Conservation (phyloP, 2,329 filamentous ascomycete species). For the Epicoccum nigrum region DNA sequence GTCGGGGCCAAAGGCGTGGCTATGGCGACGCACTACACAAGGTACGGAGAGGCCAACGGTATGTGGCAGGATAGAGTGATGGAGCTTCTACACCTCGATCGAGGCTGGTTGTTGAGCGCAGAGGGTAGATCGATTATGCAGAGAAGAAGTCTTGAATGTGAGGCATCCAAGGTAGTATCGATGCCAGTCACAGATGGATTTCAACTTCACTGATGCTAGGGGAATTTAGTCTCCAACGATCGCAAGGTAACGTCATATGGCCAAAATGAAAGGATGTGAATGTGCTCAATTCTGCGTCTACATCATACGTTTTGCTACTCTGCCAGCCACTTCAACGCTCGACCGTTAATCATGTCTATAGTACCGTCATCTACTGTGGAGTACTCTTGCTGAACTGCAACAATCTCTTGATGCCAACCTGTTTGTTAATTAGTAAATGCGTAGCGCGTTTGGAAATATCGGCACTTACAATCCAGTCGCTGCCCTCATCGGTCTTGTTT, state of each 20-base stretch:
- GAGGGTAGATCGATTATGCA: not conserved
- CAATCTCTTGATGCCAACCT: slow-evolving; percentile 48
- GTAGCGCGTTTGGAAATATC: not conserved
- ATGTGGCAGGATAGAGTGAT: not conserved
- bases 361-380: slow-evolving; percentile 14
- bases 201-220: too few relatives aligned
- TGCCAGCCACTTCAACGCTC: not conserved
- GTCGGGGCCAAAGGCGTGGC: not conserved
- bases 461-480: slow-evolving; percentile 58
- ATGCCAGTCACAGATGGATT: too few relatives aligned
- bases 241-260: too few relatives aligned
- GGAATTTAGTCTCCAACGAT: too few relatives aligned
- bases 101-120: not conserved
- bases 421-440: slow-evolving; percentile 5
- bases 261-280: too few relatives aligned
- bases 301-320: not conserved
- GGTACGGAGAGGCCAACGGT: not conserved
- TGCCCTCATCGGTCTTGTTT: slow-evolving; percentile 56
- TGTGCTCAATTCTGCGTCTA: not conserved
- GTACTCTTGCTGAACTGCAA: slow-evolving; percentile 48
- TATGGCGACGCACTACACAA: not conserved
- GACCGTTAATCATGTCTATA: slow-evolving; percentile 2
- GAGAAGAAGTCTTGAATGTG: not conserved
- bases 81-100: not conserved
- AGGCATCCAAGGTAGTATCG: too few relatives aligned